Conservation (phyloP, 108 stramenopile genomes). For the Skeletonema costatum region DNA sequence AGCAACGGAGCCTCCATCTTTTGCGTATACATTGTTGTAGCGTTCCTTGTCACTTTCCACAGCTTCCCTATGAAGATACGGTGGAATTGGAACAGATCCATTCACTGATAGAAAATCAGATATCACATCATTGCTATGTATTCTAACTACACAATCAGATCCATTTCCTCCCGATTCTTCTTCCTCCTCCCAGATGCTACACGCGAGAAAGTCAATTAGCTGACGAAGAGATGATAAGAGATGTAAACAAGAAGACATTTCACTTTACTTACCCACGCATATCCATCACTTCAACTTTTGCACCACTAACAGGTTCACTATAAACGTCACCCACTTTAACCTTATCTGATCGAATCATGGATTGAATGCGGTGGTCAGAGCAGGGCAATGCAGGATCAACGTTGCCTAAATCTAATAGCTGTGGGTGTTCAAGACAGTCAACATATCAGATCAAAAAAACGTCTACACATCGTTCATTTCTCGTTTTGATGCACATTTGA, state of each 20-base stretch:
- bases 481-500: background rate
- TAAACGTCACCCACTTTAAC: slow-evolving; percentile 35
- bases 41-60: slow-evolving; percentile 30
- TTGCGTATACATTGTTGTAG: slow-evolving; percentile 61
- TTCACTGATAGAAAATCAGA: slow-evolving; percentile 27
- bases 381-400: background rate
- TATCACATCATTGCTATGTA: slow-evolving; percentile 13
- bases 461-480: background rate
- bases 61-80: slow-evolving; percentile 49
- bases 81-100: slow-evolving; percentile 59
- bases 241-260: background rate
- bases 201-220: background rate
- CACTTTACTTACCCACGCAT: slow-evolving; percentile 20
- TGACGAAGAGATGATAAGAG: background rate
- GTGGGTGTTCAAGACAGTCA: background rate
- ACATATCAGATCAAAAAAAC: background rate
- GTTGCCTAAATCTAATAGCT: background rate
- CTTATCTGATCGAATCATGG: slow-evolving; percentile 27
- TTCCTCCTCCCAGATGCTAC: slow-evolving; percentile 48
- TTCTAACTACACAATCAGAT: slow-evolving; percentile 32
- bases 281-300: slow-evolving; percentile 13
- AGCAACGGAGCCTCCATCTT: slow-evolving; percentile 53
- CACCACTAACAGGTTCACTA: slow-evolving; percentile 13
- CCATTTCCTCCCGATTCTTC: slow-evolving; percentile 51
- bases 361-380: slow-evolving; percentile 2